These are phyloP conservation scores for Lepidium sativum DNA, from an alignment of 345 rosid species.

Conservation along the genomic window DNA sequence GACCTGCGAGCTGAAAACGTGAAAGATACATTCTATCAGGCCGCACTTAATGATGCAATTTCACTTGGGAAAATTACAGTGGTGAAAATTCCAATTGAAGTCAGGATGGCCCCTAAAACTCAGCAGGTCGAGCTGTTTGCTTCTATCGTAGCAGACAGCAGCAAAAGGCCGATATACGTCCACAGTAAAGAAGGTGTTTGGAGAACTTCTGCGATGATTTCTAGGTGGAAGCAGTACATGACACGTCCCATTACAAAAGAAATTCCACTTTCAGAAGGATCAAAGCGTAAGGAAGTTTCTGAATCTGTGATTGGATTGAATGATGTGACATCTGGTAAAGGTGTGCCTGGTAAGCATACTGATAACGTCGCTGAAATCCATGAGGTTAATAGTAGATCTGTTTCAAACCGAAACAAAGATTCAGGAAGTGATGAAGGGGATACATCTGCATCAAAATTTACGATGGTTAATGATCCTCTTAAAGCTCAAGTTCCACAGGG, in stretches of 20 bases:
- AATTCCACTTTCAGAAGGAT: conserved; percentile 28
- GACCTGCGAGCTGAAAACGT: conserved; percentile 78
- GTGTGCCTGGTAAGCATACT: conserved; percentile 17
- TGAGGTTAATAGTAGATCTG: conserved; percentile 21
- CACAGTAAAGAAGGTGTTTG: conserved; percentile 90
- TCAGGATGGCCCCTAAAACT: conserved; percentile 70
- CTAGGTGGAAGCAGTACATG: conserved; percentile 94
- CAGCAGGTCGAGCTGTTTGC: conserved; percentile 94
- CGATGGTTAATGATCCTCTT: conserved; percentile 53
- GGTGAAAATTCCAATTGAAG: conserved; percentile 75
- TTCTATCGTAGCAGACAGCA: conserved; percentile 55
- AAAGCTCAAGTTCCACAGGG: conserved; percentile 78
- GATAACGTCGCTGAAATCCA: conserved; percentile 15
- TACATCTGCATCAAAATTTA: conserved; percentile 23
- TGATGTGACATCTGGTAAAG: conserved; percentile 25
- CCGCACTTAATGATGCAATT: conserved; percentile 55
- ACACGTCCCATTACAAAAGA: conserved; percentile 37
- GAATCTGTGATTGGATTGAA: conserved; percentile 26
- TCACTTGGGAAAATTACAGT: conserved; percentile 47
- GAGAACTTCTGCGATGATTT: conserved; percentile 87
- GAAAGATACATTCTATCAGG: conserved; percentile 75
- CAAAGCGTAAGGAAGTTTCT: conserved; percentile 24
- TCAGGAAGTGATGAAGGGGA: conserved; percentile 28
- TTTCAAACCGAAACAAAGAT: conserved; percentile 25
- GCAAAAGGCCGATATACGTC: conserved; percentile 76